Percentiles rank a stretch among this genome's conserved stretches.
These are phyloP conservation scores for Neopestalotiopsis sp. DNA, from an alignment of 2,329 filamentous ascomycete genomes.

Conservation along the genomic window DNA sequence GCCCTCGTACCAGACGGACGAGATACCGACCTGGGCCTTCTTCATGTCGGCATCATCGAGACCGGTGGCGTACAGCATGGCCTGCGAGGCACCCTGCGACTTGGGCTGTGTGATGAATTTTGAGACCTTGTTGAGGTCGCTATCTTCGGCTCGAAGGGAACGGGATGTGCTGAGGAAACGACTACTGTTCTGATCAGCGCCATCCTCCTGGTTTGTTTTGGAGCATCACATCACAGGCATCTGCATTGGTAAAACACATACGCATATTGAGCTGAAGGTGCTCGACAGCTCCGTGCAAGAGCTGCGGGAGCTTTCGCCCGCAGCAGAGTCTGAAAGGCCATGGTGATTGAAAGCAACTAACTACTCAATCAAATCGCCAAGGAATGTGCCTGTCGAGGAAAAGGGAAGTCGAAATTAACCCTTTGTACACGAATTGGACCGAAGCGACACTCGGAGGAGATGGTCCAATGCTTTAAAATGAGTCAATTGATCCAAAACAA, in stretches of 20 bases:
- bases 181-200: slow-evolving; percentile 35
- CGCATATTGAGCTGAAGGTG: slow-evolving; percentile 33
- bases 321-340: slow-evolving; percentile 36
- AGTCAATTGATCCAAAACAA: slow-evolving; percentile 4
- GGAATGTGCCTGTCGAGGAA: slow-evolving; percentile 3
- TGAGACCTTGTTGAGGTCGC: slow-evolving; percentile 82
- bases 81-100: slow-evolving; percentile 96
- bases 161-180: slow-evolving; percentile 58
- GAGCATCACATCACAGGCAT: neutral
- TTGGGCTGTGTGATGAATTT: slow-evolving; percentile 91
- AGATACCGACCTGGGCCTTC: slow-evolving; percentile 97
- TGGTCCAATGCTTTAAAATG: slow-evolving; percentile 2
- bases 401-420: slow-evolving; percentile 10
- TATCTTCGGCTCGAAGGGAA: slow-evolving; percentile 50
- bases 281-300: slow-evolving; percentile 30
- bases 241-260: slow-evolving; percentile 24
- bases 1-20: slow-evolving; percentile 96
- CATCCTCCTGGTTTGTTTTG: too few relatives aligned
- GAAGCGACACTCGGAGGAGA: neutral
- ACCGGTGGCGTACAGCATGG: slow-evolving; percentile 97
- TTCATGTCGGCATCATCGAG: slow-evolving; percentile 85
- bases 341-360: slow-evolving; percentile 21
- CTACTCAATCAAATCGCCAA: neutral
- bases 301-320: slow-evolving; percentile 34
- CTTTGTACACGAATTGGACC: neutral